These are phyloP conservation scores for Melampsora larici-populina DNA, from an alignment of 1,284 basidiomycete species.

Conservation along the genomic window DNA sequence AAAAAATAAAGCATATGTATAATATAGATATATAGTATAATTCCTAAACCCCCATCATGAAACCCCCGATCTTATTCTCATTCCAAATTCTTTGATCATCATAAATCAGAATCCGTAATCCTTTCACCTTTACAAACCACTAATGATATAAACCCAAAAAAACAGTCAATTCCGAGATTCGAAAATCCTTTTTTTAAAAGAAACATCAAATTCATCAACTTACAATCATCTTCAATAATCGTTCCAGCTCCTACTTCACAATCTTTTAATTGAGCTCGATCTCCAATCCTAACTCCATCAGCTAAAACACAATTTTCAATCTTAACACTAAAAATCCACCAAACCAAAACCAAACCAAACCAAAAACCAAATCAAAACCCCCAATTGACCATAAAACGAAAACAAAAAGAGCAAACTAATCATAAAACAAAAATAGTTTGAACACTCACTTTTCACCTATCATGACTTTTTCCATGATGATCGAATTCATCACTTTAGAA, in stretches of 20 bases:
- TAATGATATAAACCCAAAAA: background rate
- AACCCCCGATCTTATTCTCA: too few relatives aligned
- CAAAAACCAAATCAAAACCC: too few relatives aligned
- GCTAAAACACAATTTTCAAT: conserved; percentile 31
- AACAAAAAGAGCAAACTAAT: background rate
- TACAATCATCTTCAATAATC: conserved; percentile 17
- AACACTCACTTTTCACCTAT: conserved; percentile 38
- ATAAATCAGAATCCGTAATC: background rate
- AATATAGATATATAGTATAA: too few relatives aligned
- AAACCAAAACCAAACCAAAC: background rate
- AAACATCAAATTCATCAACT: background rate
- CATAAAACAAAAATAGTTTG: background rate
- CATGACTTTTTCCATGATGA: conserved; percentile 21
- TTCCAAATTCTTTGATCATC: background rate
- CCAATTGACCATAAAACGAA: too few relatives aligned
- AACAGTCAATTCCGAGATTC: background rate
- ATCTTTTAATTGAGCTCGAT: conserved; percentile 34
- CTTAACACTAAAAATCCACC: background rate
- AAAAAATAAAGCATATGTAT: too few relatives aligned
- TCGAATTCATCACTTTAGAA: conserved; percentile 13
- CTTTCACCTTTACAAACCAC: conserved; percentile 1
- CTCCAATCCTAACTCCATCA: conserved; percentile 18
- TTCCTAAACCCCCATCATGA: too few relatives aligned
- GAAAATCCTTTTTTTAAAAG: background rate
- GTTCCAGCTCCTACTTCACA: conserved; percentile 34